Conservation (phyloP, 306 rosid species). For the Dryas drummondii region DNA sequence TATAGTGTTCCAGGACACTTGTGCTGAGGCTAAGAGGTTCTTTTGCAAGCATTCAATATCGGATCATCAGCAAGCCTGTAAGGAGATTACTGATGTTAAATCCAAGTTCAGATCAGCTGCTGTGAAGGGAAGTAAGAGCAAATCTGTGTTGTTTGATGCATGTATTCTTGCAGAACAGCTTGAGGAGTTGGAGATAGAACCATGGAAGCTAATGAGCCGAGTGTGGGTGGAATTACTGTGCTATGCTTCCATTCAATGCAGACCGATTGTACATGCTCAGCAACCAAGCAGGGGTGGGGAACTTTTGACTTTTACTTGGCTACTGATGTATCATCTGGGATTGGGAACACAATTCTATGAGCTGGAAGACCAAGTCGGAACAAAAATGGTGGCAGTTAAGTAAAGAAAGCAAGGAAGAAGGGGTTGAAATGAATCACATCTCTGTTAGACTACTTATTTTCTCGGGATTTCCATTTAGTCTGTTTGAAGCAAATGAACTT, state of each 20-base stretch:
- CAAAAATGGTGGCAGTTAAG: slow-evolving; percentile 14
- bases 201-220: slow-evolving; percentile 26
- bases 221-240: slow-evolving; percentile 34
- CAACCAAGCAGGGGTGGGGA: slow-evolving; percentile 38
- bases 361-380: slow-evolving; percentile 19
- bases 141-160: slow-evolving; percentile 29
- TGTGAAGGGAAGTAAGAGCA: slow-evolving; percentile 31
- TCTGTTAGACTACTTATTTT: neutral
- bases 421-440: neutral
- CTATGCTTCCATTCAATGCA: slow-evolving; percentile 25
- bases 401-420: neutral
- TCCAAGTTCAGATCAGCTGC: slow-evolving; percentile 5
- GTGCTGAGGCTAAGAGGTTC: slow-evolving; percentile 28
- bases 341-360: slow-evolving; percentile 34
- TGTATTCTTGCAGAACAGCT: slow-evolving; percentile 1
- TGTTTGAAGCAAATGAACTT: too few relatives aligned
- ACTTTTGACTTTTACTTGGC: slow-evolving; percentile 32
- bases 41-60: neutral
- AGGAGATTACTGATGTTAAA: neutral
- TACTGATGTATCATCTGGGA: slow-evolving; percentile 35
- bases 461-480: too few relatives aligned
- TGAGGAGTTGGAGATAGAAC: neutral
- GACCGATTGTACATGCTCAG: slow-evolving; percentile 32
- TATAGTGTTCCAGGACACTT: slow-evolving; percentile 27
- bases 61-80: neutral